Evolutionary conservation across 2,329 filamentous ascomycete species (phyloP).

Genomic region (Pseudogymnoascus sp.): DNA sequence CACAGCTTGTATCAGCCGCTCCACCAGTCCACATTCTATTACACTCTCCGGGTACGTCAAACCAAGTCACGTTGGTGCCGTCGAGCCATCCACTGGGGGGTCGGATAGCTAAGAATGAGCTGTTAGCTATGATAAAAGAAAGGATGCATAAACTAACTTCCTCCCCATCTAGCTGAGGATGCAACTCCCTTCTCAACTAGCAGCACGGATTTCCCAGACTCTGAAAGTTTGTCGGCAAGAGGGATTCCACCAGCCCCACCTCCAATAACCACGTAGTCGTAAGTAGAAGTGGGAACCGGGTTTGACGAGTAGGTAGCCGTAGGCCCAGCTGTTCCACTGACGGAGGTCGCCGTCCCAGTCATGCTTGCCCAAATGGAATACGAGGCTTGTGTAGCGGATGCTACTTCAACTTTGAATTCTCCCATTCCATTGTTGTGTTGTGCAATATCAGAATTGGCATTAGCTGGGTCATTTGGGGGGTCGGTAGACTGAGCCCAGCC

Average conservation of each 20-base stretch:
- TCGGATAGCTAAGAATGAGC: conserved; percentile 17
- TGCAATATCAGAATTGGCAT: conserved; percentile 37
- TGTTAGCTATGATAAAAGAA: conserved; percentile 9
- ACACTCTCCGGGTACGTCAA: conserved; percentile 63
- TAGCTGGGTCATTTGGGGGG: conserved; percentile 32
- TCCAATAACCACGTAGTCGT: conserved; percentile 48
- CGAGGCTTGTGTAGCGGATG: conserved; percentile 33
- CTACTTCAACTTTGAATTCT: conserved; percentile 41
- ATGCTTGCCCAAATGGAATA: conserved; percentile 27
- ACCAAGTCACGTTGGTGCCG: conserved; percentile 56
- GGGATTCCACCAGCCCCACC: conserved; percentile 46
- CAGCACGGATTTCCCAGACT: conserved; percentile 56
- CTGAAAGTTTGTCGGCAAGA: conserved; percentile 50
- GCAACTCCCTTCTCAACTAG: conserved; percentile 53
- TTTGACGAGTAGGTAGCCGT: conserved; percentile 39
- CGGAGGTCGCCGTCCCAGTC: conserved; percentile 22
- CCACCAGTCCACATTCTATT: conserved; percentile 48
- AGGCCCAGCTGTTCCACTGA: conserved; percentile 26
- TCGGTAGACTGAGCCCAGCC: conserved; percentile 47
- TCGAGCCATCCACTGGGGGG: conserved; percentile 46
- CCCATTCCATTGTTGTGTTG: conserved; percentile 50
- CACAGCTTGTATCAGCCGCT: conserved; percentile 14
- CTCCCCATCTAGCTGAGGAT: conserved; percentile 58
- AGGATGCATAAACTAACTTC: conserved; percentile 28
- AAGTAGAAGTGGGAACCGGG: conserved; percentile 38